These are phyloP conservation scores for Lobosporangium transversale DNA, from an alignment of 192 early-diverging fungal genomes.

Conservation along the genomic window DNA sequence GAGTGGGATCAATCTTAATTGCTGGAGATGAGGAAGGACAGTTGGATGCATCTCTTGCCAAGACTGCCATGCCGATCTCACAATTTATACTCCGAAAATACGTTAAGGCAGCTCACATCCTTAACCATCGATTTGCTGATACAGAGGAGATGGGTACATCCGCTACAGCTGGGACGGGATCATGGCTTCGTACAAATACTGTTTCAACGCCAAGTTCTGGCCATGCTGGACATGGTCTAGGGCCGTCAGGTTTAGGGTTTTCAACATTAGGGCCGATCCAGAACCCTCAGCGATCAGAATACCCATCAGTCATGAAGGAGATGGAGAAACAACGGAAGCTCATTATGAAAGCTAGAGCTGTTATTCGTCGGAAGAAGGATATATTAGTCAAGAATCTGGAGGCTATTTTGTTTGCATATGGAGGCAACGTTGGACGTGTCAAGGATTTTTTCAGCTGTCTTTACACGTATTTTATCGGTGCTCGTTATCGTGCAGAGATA, in stretches of 20 bases:
- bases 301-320: slow-evolving; percentile 15
- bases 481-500: slow-evolving; percentile 57
- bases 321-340: slow-evolving; percentile 32
- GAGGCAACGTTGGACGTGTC: slow-evolving; percentile 29
- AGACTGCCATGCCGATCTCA: slow-evolving; percentile 30
- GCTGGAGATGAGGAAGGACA: slow-evolving; percentile 49
- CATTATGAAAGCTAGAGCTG: slow-evolving; percentile 17
- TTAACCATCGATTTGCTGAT: slow-evolving; percentile 37
- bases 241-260: slow-evolving; percentile 1
- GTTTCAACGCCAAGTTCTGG: not conserved
- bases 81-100: slow-evolving; percentile 46
- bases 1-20: slow-evolving; percentile 25
- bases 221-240: slow-evolving; percentile 23
- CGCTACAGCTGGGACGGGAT: not conserved
- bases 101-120: slow-evolving; percentile 27
- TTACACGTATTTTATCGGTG: slow-evolving; percentile 58
- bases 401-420: slow-evolving; percentile 28
- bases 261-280: not conserved
- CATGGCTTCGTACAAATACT: slow-evolving; percentile 10
- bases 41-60: slow-evolving; percentile 19
- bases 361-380: slow-evolving; percentile 41
- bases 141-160: slow-evolving; percentile 2
- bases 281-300: not conserved
- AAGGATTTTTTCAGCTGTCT: slow-evolving; percentile 62
- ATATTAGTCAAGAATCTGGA: slow-evolving; percentile 40